Evolutionary conservation across 2,329 filamentous ascomycete species (phyloP).

Genomic region (Botryotinia globosa): DNA sequence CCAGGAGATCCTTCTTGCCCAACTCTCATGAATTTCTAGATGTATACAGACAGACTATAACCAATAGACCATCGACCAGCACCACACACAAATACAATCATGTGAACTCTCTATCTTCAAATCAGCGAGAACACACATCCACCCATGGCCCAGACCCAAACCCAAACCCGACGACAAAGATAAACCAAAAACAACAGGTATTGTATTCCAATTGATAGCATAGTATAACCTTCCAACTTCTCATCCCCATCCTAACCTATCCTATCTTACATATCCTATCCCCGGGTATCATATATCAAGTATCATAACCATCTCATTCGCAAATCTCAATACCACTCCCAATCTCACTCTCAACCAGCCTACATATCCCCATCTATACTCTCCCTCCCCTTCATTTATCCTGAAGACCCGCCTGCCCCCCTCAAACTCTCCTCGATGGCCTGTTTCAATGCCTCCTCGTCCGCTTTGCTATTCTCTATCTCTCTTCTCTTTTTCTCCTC

Average conservation of each 20-base stretch:
- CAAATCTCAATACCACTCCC: background rate
- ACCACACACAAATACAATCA: too few relatives aligned
- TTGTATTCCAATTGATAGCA: background rate
- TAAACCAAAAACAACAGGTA: background rate
- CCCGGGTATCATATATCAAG: background rate
- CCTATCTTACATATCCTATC: background rate
- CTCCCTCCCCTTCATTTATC: background rate
- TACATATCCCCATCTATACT: background rate
- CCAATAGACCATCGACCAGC: too few relatives aligned
- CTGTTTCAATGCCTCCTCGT: conserved; percentile 54
- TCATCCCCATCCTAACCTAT: background rate
- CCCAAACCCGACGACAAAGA: background rate
- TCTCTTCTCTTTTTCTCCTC: conserved; percentile 16
- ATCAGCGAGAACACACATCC: too few relatives aligned
- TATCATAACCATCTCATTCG: background rate
- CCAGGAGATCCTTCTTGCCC: too few relatives aligned
- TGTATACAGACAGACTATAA: too few relatives aligned
- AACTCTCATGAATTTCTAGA: too few relatives aligned
- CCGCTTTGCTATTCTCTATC: conserved; percentile 39
- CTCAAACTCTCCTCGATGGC: conserved; percentile 57
- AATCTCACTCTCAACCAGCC: background rate
- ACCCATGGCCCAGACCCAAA: too few relatives aligned
- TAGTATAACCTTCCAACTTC: too few relatives aligned
- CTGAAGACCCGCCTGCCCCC: conserved; percentile 26
- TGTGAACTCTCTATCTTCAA: too few relatives aligned